phyloP scores from a whole-genome alignment of 2,329 filamentous ascomycete genomes.

The Xylariales sp. region DNA sequence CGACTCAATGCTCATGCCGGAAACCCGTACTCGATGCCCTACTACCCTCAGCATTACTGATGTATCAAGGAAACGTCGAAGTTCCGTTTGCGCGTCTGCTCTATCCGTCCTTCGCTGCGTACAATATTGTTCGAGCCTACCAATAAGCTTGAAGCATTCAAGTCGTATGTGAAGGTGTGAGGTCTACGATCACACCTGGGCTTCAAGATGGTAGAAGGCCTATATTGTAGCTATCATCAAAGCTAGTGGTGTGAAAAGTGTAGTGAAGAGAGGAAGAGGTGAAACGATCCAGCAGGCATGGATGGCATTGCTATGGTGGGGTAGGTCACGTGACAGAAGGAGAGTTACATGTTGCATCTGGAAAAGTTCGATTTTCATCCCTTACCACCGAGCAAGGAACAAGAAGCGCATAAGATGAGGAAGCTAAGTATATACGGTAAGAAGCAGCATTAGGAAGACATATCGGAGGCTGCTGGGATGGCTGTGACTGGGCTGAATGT shows the following conservation, averaged over 20 bases:
- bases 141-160: conserved; percentile 7
- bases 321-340: no score
- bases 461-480: neutral
- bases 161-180: conserved; percentile 6
- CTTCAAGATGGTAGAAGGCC: no score
- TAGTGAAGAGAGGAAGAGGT: no score
- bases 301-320: no score
- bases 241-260: no score
- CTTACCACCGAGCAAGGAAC: conserved; percentile 6
- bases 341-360: no score
- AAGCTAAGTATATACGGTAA: conserved; percentile 1
- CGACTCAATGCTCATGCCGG: neutral
- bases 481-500: neutral
- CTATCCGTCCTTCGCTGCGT: conserved; percentile 8
- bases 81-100: neutral
- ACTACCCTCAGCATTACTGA: neutral
- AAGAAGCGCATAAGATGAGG: conserved; percentile 2
- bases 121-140: conserved; percentile 8
- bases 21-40: conserved; percentile 1
- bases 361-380: neutral
- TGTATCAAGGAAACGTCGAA: neutral
- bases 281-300: no score
- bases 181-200: neutral
- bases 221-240: no score
- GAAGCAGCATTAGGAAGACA: conserved; percentile 7